A percentile compares a stretch with the other conserved stretches of the same genome.
phyloP scores from a whole-genome alignment of 495 filamentous ascomycete genomes.

The Trypethelium eluteriae region DNA sequence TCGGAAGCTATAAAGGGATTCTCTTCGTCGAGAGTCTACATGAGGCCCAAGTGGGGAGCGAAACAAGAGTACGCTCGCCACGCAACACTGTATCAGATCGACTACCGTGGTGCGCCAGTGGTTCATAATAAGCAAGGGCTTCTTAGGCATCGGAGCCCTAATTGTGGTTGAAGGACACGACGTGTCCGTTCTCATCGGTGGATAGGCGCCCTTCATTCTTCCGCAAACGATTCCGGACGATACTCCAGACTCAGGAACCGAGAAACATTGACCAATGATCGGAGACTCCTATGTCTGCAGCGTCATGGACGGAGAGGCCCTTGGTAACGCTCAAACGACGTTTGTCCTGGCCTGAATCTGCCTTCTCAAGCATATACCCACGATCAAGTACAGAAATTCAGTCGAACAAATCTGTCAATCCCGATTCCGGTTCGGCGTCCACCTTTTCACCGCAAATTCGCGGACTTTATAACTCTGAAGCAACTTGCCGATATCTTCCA shows the following conservation, averaged over 20 bases:
- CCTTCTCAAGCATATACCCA: neutral
- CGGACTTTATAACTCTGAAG: conserved; percentile 68
- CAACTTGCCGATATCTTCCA: conserved; percentile 43
- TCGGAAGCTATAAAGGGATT: neutral
- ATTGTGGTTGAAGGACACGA: neutral
- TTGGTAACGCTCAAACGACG: neutral
- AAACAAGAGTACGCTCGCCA: neutral
- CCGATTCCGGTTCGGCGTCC: conserved; percentile 71
- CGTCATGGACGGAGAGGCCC: neutral
- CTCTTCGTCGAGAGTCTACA: neutral
- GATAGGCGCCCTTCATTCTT: neutral
- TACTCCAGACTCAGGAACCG: neutral
- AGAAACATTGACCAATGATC: neutral
- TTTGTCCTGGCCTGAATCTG: neutral
- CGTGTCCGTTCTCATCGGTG: neutral
- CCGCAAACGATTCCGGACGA: neutral
- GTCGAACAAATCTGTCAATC: conserved; percentile 39
- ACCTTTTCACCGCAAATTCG: conserved; percentile 75
- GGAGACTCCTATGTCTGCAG: neutral
- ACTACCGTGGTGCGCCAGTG: neutral
- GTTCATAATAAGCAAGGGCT: neutral
- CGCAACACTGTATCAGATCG: neutral
- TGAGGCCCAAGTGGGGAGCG: neutral
- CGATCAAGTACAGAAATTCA: conserved; percentile 25
- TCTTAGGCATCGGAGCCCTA: neutral